Evolutionary conservation across 768 basidiomycete species (phyloP), one percentile per base, ranked within the genome.

Genomic region (Tubosaeta brunneosetosa): DNA sequence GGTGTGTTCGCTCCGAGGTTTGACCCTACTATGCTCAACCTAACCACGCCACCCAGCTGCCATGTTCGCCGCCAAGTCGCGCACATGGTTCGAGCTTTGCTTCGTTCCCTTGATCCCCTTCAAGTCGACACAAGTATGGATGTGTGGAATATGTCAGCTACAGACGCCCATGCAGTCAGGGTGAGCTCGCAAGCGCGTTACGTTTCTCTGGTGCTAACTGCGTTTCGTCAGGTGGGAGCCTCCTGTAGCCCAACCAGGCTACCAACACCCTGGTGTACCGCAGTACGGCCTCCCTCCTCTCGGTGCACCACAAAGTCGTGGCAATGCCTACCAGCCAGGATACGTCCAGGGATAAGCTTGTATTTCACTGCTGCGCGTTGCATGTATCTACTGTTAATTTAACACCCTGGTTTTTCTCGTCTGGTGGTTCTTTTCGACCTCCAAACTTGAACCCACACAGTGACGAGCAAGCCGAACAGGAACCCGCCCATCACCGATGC

Each of bases 11-110:
- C n/a, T 32, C 38, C 4, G 16, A 25, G 26, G 6, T 10, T 16
- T 43, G 1, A 31, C 10, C 14, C 0, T 16, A 5, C 0, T 16
- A 5, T 33, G 25, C 22, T 45, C 9, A 37, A 38, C 31, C 5
- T 37, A 33, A 11, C 19, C 43, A n/a, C 22, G 14, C 58, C 22
- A 14, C 13, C 42, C 13, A 86, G 86, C 73, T 22, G 76, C 83
- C 47, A 82, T 86, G 50, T 69, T 82, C 45, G 71, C 77, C 29
- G 84, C 84, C 29, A 87, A 85, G 65, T 75, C 77, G 32, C 81
- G 82, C 50, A 79, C 71, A 34, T 89, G 86, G 88, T 85, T 91
- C 63, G 85, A 88, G 67, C 64, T 91, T 42, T 89, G 84, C 71
- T 86, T 81, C 66, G 74, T 91, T 13, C 88, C 85, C 22, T 68